Evolutionary conservation across 768 basidiomycete genomes (phyloP), one percentile per base, ranked within the genome.

Genomic region (Xerocomellus intermedius): DNA sequence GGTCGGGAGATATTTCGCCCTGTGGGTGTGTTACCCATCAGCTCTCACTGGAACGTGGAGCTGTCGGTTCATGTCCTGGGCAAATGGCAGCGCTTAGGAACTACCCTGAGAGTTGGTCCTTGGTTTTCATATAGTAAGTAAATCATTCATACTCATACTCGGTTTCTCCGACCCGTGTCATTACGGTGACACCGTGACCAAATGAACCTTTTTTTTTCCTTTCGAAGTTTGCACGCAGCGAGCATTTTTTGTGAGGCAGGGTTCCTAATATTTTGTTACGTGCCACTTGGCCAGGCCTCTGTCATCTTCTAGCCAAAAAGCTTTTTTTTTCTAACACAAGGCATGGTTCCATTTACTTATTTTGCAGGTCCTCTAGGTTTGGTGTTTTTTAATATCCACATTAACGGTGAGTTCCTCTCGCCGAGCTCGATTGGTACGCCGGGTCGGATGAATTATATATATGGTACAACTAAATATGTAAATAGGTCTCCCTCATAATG

Each of bases 401-500:
- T 14, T 24, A 32, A 53, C 12, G 9, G 28, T 22, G n/a, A 39
- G 22, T 26, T 24, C 21, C 10, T 32, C 41, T 33, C 43, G 14
- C 24, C 30, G 19, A 35, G 32, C 28, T 56, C 24, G 19, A 41
- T 30, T 26, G 8, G 17, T 30, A n/a, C n/a, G 6, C 47, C 37
- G 8, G 4, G 21, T 41, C 38, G 41, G 17, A 50, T 24, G 19
- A 32, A 50, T 44, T 26, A 26, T 26, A 30, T 30, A 4, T n/a
- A n/a, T n/a, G n/a, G n/a, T 30, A 19, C 28, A 48, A 36, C 22
- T 35, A 49, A 42, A 42, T 28, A 30, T 5, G 59, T 37, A 33
- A 38, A 52, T 45, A 42, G 39, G 30, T 46, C 49, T 52, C 26
- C 35, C 22, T 49, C 39, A 48, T 52, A 45, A 44, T 33, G 33